phyloP scores from a whole-genome alignment of 2,329 filamentous ascomycete species.

The Waltergamsia citrina region DNA sequence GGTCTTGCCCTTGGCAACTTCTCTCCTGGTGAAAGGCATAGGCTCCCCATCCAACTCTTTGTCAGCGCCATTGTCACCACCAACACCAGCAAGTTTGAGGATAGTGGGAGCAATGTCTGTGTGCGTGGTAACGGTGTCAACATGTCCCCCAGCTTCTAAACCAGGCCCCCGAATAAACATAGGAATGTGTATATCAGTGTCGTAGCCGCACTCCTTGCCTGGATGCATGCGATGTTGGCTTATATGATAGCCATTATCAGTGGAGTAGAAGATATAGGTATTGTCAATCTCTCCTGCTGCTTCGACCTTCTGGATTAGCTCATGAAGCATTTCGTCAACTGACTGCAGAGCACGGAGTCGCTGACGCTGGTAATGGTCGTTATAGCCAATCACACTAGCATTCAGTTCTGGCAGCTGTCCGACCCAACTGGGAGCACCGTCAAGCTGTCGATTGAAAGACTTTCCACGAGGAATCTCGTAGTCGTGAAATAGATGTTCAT shows the following conservation, averaged over 20 bases:
- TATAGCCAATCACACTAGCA: constrained; percentile 19
- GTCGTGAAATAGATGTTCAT: too few relatives aligned
- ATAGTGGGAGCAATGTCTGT: too few relatives aligned
- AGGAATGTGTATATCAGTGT: constrained; percentile 44
- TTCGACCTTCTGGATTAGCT: constrained; percentile 20
- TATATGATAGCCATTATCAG: constrained; percentile 45
- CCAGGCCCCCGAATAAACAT: too few relatives aligned
- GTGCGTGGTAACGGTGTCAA: too few relatives aligned
- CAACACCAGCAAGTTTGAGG: too few relatives aligned
- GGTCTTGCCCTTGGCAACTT: not conserved
- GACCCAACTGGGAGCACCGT: constrained; percentile 34
- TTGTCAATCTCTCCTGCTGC: constrained; percentile 20
- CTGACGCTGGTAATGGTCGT: constrained; percentile 27
- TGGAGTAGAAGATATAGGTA: constrained; percentile 41
- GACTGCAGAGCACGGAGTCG: constrained; percentile 30
- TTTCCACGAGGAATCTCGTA: too few relatives aligned
- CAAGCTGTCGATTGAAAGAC: constrained; percentile 50
- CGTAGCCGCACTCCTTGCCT: constrained; percentile 41
- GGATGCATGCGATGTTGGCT: constrained; percentile 40
- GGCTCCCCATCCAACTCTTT: too few relatives aligned
- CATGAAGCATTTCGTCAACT: constrained; percentile 33
- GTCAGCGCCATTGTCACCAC: too few relatives aligned
- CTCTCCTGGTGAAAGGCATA: too few relatives aligned
- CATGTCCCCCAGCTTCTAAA: too few relatives aligned
- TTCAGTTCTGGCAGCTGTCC: constrained; percentile 21